Evolutionary conservation across 257 asterid species (phyloP).

Genomic region (Nyctanthes arbortristis): DNA sequence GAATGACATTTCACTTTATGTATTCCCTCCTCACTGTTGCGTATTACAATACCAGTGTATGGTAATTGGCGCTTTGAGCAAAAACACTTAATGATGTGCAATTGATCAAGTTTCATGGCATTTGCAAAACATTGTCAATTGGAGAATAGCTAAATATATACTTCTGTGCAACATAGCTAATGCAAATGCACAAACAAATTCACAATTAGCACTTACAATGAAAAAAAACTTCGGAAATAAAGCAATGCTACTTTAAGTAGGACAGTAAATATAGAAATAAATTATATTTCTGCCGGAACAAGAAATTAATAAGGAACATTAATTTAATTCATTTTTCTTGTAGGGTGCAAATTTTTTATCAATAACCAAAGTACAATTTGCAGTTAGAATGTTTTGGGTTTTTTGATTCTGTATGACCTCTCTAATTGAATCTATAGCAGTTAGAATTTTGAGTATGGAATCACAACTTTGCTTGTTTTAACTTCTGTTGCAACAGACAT

Average conservation of each 20-base stretch:
- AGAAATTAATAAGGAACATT: no score
- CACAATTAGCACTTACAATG: no score
- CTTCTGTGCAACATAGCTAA: not conserved
- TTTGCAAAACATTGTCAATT: not conserved
- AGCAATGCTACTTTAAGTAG: no score
- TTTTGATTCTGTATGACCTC: not conserved
- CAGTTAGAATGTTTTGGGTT: not conserved
- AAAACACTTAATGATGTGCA: not conserved
- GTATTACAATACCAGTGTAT: not conserved
- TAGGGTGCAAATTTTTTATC: no score
- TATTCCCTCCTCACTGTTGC: not conserved
- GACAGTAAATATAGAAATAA: no score
- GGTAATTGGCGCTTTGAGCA: not conserved
- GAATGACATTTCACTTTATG: not conserved
- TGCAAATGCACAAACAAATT: no score
- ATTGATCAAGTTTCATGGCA: not conserved
- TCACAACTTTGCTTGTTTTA: constrained; percentile 4
- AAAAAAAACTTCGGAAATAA: no score
- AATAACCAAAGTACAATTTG: not conserved
- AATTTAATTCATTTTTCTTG: no score
- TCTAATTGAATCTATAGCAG: not conserved
- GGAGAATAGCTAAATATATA: not conserved
- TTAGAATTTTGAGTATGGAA: not conserved
- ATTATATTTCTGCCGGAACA: no score
- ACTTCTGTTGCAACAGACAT: constrained; percentile 70